Conservation (phyloP, 1,284 basidiomycete genomes). For the Cystobasidium slooffiae region DNA sequence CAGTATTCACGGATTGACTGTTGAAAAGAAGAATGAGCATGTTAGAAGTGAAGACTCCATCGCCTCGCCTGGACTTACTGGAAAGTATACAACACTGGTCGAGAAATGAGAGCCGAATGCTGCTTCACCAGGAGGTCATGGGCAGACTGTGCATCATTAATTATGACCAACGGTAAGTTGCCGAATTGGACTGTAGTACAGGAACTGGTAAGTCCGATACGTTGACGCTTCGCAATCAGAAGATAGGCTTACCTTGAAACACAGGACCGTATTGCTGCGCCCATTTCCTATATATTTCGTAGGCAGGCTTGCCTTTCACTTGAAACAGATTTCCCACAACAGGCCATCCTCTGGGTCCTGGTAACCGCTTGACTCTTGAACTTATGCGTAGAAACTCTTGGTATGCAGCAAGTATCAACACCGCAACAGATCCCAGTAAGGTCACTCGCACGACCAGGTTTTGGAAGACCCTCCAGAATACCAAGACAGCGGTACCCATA, state of each 20-base stretch:
- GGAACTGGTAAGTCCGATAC: neutral
- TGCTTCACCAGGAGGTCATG: conserved; percentile 13
- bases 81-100: conserved; percentile 10
- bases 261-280: conserved; percentile 1
- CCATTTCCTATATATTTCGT: conserved; percentile 12
- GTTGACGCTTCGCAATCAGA: neutral
- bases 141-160: conserved; percentile 9
- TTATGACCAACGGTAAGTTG: neutral
- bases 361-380: neutral
- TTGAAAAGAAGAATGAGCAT: neutral
- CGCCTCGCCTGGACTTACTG: neutral
- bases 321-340: conserved; percentile 13
- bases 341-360: neutral
- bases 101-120: conserved; percentile 7
- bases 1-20: conserved; percentile 13
- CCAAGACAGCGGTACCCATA: too few species aligned
- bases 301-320: conserved; percentile 5
- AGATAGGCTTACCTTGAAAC: conserved; percentile 7
- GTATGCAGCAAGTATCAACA: neutral
- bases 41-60: neutral
- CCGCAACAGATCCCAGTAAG: neutral
- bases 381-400: neutral
- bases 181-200: conserved; percentile 2
- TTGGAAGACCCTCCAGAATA: neutral
- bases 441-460: neutral